Percentiles rank a stretch among this genome's conserved stretches.
Evolutionary conservation across 495 filamentous ascomycete genomes (phyloP).

Genomic region (Aspergillus baeticus): DNA sequence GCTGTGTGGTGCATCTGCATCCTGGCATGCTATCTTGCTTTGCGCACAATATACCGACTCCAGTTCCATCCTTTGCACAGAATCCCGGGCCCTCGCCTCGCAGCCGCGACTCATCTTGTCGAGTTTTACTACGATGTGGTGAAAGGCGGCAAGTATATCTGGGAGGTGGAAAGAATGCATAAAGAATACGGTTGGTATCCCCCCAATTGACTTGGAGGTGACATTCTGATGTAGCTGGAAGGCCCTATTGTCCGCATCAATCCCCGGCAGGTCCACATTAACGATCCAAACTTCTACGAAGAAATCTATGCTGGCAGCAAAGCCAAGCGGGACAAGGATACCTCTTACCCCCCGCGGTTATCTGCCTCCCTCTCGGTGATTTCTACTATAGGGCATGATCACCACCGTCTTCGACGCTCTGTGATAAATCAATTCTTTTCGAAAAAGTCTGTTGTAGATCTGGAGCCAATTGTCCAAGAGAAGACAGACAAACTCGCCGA

Average conservation of each 20-base stretch:
- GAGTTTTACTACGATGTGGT: slow-evolving; percentile 52
- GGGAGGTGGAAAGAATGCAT: slow-evolving; percentile 45
- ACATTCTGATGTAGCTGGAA: slow-evolving; percentile 11
- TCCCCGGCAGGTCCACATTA: slow-evolving; percentile 49
- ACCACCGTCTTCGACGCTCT: slow-evolving; percentile 26
- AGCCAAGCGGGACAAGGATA: slow-evolving; percentile 27
- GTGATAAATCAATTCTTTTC: slow-evolving; percentile 30
- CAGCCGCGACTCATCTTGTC: slow-evolving; percentile 48
- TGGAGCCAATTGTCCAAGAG: neutral
- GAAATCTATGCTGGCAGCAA: slow-evolving; percentile 29
- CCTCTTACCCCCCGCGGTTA: slow-evolving; percentile 15
- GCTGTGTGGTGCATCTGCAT: too few relatives aligned
- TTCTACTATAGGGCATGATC: slow-evolving; percentile 20
- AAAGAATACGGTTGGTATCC: slow-evolving; percentile 41
- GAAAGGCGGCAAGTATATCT: slow-evolving; percentile 35
- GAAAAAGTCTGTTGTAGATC: slow-evolving; percentile 16
- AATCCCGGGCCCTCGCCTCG: slow-evolving; percentile 45
- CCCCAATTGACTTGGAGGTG: neutral
- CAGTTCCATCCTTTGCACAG: slow-evolving; percentile 49
- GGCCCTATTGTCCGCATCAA: slow-evolving; percentile 54
- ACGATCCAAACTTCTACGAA: slow-evolving; percentile 37
- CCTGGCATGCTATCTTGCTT: too few relatives aligned
- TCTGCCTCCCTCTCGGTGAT: slow-evolving; percentile 17
- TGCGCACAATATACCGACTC: slow-evolving; percentile 39
- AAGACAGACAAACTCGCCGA: too few relatives aligned